phyloP scores from a whole-genome alignment of 2,329 filamentous ascomycete species.

The Hypoxylon sp. region DNA sequence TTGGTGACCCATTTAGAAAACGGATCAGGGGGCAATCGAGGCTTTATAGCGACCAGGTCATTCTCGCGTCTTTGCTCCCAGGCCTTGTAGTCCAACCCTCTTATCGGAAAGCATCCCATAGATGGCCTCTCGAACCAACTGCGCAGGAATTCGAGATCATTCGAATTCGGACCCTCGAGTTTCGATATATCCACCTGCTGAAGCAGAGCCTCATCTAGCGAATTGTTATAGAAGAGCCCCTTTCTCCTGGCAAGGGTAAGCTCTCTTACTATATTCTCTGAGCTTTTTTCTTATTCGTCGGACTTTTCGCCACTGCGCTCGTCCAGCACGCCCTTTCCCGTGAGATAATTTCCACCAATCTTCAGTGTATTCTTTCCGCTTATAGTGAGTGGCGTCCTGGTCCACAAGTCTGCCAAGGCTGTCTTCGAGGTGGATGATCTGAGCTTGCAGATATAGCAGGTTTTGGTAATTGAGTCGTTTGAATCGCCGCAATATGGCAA shows the following conservation, averaged over 20 bases:
- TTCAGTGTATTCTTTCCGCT: slow-evolving; percentile 10
- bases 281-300: slow-evolving; percentile 2
- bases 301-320: not conserved
- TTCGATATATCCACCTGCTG: not conserved
- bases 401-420: slow-evolving; percentile 10
- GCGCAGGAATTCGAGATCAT: slow-evolving; percentile 16
- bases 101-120: slow-evolving; percentile 21
- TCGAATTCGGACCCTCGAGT: slow-evolving; percentile 1
- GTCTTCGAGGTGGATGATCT: slow-evolving; percentile 12
- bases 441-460: slow-evolving; percentile 15
- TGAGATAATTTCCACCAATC: slow-evolving; percentile 1
- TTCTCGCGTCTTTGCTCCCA: slow-evolving; percentile 17
- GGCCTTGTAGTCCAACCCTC: slow-evolving; percentile 13
- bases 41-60: slow-evolving; percentile 9
- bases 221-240: not conserved
- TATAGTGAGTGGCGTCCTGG: not conserved
- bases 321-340: not conserved
- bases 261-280: not conserved
- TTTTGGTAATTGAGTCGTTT: slow-evolving; percentile 15
- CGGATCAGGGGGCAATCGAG: slow-evolving; percentile 1
- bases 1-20: not conserved
- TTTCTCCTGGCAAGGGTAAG: not conserved
- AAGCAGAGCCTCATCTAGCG: not conserved
- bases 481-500: slow-evolving; percentile 13
- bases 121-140: slow-evolving; percentile 21